phyloP scores from a whole-genome alignment of 2,329 filamentous ascomycete genomes.

The Emmonsiellopsis sp. region DNA sequence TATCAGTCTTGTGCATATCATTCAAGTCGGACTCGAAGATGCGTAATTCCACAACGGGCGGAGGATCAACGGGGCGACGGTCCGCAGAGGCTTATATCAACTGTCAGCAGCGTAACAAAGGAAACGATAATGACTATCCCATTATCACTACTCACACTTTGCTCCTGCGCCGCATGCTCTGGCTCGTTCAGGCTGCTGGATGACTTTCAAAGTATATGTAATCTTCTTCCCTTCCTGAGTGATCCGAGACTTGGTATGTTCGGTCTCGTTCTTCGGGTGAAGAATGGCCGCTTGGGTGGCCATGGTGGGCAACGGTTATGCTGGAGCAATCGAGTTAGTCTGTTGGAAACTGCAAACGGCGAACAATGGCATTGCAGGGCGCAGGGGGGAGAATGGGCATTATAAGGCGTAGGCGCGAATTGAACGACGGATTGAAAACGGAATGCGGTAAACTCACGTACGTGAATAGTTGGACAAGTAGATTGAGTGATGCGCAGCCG shows the following conservation, averaged over 20 bases:
- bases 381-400: no score
- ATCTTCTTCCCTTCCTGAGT: constrained; percentile 69
- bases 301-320: constrained; percentile 33
- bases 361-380: no score
- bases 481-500: not conserved
- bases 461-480: not conserved
- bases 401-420: no score
- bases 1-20: constrained; percentile 53
- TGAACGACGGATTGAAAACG: no score
- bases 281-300: constrained; percentile 27
- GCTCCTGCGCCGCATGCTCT: constrained; percentile 91
- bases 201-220: constrained; percentile 72
- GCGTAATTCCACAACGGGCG: constrained; percentile 83
- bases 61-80: constrained; percentile 85
- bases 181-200: constrained; percentile 90
- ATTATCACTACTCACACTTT: constrained; percentile 58
- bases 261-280: constrained; percentile 45
- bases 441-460: no score
- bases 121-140: constrained; percentile 1
- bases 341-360: no score
- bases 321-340: not conserved
- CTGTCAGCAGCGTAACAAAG: constrained; percentile 7
- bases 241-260: constrained; percentile 43
- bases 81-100: constrained; percentile 61
- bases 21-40: constrained; percentile 60